Conservation (phyloP, 108 stramenopile species). For the Nitzschia sp. region DNA sequence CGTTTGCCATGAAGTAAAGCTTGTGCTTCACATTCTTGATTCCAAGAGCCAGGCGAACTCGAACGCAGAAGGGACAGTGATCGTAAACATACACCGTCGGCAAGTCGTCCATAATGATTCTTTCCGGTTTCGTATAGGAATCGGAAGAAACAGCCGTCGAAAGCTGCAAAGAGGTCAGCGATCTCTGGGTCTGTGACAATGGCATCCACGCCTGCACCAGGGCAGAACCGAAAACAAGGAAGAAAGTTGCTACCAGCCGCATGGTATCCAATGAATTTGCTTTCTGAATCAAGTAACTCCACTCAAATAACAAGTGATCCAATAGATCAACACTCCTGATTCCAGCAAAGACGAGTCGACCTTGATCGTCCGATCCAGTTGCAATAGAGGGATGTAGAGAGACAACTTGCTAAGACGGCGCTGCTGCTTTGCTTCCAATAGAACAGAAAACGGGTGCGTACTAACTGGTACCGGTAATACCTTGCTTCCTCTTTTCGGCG, state of each 20-base stretch:
- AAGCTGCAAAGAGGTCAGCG: not conserved
- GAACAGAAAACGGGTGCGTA: no score
- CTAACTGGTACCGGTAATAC: no score
- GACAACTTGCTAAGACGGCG: no score
- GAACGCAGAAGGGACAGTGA: constrained; percentile 97
- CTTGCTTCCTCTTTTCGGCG: no score
- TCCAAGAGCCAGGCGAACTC: constrained; percentile 91
- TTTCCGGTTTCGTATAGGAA: constrained; percentile 30
- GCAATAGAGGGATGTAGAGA: no score
- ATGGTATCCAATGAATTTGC: not conserved
- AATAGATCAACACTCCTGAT: no score
- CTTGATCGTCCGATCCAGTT: no score
- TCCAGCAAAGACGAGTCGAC: no score
- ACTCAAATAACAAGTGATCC: no score
- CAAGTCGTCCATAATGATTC: constrained; percentile 50
- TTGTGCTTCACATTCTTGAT: constrained; percentile 92
- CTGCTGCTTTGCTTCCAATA: no score
- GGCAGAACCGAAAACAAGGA: not conserved
- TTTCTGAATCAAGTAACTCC: no score
- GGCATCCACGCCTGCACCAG: constrained; percentile 1
- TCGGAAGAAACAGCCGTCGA: not conserved
- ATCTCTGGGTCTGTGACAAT: not conserved
- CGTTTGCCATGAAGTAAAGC: constrained; percentile 89
- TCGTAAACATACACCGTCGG: constrained; percentile 94
- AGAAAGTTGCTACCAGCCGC: not conserved